Percentiles rank a stretch among this genome's conserved stretches.
Evolutionary conservation across 345 rosid genomes (phyloP).

Genomic region (Pelargonium nanum): DNA sequence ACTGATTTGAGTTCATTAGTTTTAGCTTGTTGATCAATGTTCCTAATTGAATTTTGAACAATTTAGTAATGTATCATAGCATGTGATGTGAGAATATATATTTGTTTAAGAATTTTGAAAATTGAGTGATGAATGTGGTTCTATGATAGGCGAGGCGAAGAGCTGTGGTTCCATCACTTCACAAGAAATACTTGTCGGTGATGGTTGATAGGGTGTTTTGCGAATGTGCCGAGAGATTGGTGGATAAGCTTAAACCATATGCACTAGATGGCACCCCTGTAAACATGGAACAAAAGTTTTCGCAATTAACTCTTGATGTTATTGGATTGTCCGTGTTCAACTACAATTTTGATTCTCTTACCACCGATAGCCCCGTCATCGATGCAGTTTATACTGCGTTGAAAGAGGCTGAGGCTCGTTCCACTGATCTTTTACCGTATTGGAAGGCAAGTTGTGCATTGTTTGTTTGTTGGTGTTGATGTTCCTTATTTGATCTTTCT

Average conservation of each 20-base stretch:
- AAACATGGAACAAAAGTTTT: conserved; percentile 88
- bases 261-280: conserved; percentile 65
- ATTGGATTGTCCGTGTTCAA: conserved; percentile 81
- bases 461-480: conserved; percentile 1
- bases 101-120: neutral
- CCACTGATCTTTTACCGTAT: conserved; percentile 83
- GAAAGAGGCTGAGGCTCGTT: conserved; percentile 90
- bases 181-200: conserved; percentile 78
- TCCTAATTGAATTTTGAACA: neutral
- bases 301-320: conserved; percentile 84
- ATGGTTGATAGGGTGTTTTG: conserved; percentile 87
- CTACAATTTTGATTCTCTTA: conserved; percentile 72
- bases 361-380: conserved; percentile 75
- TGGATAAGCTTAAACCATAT: conserved; percentile 64
- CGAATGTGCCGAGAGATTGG: conserved; percentile 81
- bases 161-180: conserved; percentile 92
- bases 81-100: neutral
- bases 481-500: neutral
- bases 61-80: neutral
- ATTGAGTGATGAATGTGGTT: neutral
- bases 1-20: conserved; percentile 4
- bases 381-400: conserved; percentile 87
- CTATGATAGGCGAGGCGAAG: conserved; percentile 66
- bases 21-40: neutral
- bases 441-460: conserved; percentile 53